phyloP scores from a whole-genome alignment of 345 rosid species.

The Pistacia integerrima region DNA sequence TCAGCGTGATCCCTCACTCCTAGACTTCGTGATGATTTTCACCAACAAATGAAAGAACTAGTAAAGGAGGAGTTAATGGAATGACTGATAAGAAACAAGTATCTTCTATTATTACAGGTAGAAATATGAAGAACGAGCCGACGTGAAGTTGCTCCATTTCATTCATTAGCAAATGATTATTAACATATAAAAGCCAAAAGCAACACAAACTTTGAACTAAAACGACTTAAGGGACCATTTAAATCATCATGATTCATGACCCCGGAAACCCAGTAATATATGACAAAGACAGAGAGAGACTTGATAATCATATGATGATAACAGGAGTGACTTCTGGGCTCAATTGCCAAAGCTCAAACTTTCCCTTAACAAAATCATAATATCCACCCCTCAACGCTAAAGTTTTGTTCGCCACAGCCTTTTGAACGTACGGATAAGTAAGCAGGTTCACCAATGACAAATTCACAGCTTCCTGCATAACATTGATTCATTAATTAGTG shows the following conservation, averaged over 20 bases:
- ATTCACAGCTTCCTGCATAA: slow-evolving; percentile 37
- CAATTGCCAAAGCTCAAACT: slow-evolving; percentile 28
- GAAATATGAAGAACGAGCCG: not conserved
- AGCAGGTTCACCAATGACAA: slow-evolving; percentile 24
- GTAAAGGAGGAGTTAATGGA: too few relatives aligned
- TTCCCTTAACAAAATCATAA: slow-evolving; percentile 24
- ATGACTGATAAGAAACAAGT: too few relatives aligned
- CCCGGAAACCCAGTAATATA: not conserved
- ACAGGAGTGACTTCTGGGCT: not conserved
- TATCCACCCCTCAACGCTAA: slow-evolving; percentile 28
- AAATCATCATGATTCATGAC: too few relatives aligned
- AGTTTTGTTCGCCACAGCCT: slow-evolving; percentile 6
- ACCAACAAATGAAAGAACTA: too few relatives aligned
- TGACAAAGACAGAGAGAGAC: too few relatives aligned
- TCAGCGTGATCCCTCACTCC: too few relatives aligned
- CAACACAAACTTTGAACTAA: not conserved
- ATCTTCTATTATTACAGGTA: too few relatives aligned
- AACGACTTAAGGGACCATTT: not conserved
- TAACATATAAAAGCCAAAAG: not conserved
- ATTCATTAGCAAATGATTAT: not conserved
- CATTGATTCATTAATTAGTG: not conserved
- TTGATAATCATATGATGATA: not conserved
- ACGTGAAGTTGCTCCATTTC: not conserved
- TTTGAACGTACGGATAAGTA: slow-evolving; percentile 30
- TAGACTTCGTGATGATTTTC: too few relatives aligned